Base-by-base conservation (phyloP, 192 early-diverging fungal genomes). In the Rhizophlyctis rosea region DNA sequence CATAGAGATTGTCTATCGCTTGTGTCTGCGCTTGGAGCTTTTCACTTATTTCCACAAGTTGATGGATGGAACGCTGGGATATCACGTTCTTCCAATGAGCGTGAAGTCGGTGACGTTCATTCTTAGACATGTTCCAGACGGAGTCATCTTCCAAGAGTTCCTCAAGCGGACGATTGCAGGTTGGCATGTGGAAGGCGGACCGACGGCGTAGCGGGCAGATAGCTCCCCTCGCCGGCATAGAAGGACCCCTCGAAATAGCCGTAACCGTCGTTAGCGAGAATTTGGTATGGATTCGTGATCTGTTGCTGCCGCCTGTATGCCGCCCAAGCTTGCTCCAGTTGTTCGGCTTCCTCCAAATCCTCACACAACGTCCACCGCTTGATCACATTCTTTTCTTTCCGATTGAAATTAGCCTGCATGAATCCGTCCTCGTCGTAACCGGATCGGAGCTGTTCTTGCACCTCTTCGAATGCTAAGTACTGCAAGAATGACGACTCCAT, bases 41-140 rank as follows among this genome's bases (percentile, higher is more conserved):
- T 24, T 63, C 63, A 21, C 53, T 23, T 23, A 36, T 21, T 34
- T 59, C 25, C 56, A 57, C 54, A 13, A 80, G 55, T 13, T 34
- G 7, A n/a, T 64, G 56, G 5, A 80, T 49, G 0, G 66, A 34
- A n/a, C n/a, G n/a, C n/a, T n/a, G n/a, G n/a, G n/a, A n/a, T n/a
- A n/a, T n/a, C n/a, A n/a, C n/a, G 0, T 66, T 35, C 28, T 50
- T 55, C 84, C 79, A 82, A n/a, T 64, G 48, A 0, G 56, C 56
- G 35, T 72, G 50, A 2, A 86, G 64, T 7, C 56, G 52, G 27
- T 39, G 24, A 0, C 84, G 71, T 62, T 86, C 84, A 0, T 0
- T 11, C 35, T 31, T 50, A 0, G 77, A 76, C 77, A 84, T 76
- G 21, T 67, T 21, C 84, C 84, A 86, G 14, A 86, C 65, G 62